phyloP scores from a whole-genome alignment of 164 flowering plant genomes.

The Brasenia schreberi region DNA sequence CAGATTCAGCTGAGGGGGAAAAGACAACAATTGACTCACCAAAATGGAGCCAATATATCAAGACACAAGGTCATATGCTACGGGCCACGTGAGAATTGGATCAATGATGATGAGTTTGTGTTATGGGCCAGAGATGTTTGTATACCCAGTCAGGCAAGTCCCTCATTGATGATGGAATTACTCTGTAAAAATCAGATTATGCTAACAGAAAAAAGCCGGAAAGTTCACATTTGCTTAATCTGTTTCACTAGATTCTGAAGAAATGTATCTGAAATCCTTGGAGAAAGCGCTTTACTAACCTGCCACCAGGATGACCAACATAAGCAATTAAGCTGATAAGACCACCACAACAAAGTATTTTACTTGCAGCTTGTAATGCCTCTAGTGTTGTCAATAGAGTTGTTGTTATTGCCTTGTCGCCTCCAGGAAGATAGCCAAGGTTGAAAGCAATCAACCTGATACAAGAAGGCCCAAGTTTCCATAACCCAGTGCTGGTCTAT shows the following conservation, averaged over 20 bases:
- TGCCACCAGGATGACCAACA: conserved; percentile 88
- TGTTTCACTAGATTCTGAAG: too few relatives aligned
- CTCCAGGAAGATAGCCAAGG: conserved; percentile 96
- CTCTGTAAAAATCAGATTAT: background rate
- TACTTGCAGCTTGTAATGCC: conserved; percentile 60
- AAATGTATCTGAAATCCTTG: background rate
- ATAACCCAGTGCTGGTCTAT: background rate
- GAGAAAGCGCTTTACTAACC: conserved; percentile 26
- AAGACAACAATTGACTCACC: background rate
- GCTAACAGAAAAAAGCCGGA: background rate
- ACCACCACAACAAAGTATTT: conserved; percentile 51
- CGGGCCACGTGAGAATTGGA: too few relatives aligned
- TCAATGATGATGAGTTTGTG: too few relatives aligned
- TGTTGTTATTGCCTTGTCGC: conserved; percentile 67
- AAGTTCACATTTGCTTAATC: background rate
- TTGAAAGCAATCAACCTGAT: conserved; percentile 95
- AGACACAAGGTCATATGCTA: too few relatives aligned
- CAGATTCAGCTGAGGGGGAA: background rate
- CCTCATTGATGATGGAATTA: background rate
- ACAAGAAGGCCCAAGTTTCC: background rate
- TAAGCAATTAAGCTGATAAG: conserved; percentile 70
- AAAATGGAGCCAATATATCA: too few relatives aligned
- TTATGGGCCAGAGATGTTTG: background rate
- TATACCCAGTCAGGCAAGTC: background rate
- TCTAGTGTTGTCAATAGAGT: conserved; percentile 42